Evolutionary conservation across 2,329 filamentous ascomycete species (phyloP).

Genomic region (Talaromyces islandicus): DNA sequence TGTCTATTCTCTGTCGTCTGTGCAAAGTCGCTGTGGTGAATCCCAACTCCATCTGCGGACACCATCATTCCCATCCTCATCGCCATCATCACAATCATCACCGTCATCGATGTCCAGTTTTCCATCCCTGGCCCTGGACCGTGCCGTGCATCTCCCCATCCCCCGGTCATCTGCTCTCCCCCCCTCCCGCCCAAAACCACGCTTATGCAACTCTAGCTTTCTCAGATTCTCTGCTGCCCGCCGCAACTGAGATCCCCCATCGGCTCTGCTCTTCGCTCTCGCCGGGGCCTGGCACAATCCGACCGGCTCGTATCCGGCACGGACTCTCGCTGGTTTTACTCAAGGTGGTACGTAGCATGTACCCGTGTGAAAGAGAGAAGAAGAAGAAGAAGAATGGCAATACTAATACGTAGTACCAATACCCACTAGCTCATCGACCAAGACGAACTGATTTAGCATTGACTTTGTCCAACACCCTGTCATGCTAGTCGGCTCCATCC

Average conservation of each 20-base stretch:
- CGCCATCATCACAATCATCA: neutral
- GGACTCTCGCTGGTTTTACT: neutral
- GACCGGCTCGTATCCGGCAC: neutral
- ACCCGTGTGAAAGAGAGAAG: too few species aligned
- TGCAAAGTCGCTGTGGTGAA: neutral
- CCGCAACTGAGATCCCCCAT: neutral
- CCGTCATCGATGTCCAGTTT: neutral
- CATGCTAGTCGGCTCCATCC: neutral
- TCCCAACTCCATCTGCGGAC: neutral
- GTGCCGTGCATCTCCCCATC: neutral
- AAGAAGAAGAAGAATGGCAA: too few species aligned
- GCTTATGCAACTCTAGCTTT: slow-evolving; percentile 1
- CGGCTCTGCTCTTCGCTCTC: neutral
- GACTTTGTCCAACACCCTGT: neutral
- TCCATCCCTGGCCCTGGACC: neutral
- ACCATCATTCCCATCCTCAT: neutral
- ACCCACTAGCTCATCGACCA: neutral
- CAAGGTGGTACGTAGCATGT: too few species aligned
- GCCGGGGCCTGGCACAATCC: neutral
- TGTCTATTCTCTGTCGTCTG: neutral
- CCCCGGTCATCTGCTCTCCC: neutral
- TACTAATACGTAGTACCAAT: neutral
- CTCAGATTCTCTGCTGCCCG: neutral
- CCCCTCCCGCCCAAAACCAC: neutral
- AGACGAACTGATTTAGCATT: neutral